These are phyloP conservation scores for Sordariomycetes sp. DNA, from an alignment of 2,329 filamentous ascomycete genomes.

Conservation along the genomic window DNA sequence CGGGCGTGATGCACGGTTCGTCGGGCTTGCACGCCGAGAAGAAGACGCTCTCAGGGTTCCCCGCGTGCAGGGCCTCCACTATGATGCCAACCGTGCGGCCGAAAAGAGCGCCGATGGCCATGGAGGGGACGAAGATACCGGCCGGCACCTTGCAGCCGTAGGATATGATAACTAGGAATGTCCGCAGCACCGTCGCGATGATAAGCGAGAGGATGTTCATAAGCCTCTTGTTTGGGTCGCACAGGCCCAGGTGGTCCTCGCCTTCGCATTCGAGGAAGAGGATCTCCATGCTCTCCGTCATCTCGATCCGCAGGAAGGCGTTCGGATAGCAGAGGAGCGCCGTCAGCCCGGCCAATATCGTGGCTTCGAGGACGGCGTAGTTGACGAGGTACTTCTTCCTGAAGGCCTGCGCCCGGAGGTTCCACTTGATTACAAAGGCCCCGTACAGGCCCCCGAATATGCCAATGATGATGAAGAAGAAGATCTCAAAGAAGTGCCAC, in stretches of 20 bases:
- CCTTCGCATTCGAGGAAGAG: constrained; percentile 90
- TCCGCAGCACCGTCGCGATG: constrained; percentile 69
- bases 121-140: constrained; percentile 95
- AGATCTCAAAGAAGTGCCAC: constrained; percentile 94
- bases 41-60: constrained; percentile 71
- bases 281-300: constrained; percentile 99
- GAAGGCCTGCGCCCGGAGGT: constrained; percentile 81
- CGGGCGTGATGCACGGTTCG: constrained; percentile 90
- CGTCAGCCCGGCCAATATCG: constrained; percentile 69
- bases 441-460: constrained; percentile 92
- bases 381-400: constrained; percentile 82
- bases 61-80: constrained; percentile 79
- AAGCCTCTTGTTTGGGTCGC: constrained; percentile 66
- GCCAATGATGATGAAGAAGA: constrained; percentile 87
- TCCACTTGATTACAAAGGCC: constrained; percentile 97
- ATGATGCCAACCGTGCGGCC: constrained; percentile 90
- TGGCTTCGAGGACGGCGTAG: constrained; percentile 80
- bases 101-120: constrained; percentile 93
- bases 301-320: constrained; percentile 88
- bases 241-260: constrained; percentile 83
- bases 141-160: constrained; percentile 98
- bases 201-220: constrained; percentile 68
- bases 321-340: constrained; percentile 96
- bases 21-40: constrained; percentile 86
- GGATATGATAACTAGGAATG: constrained; percentile 83